Percentiles rank a stretch among this genome's conserved stretches.
Conservation (phyloP, 257 asterid species). For the Fraxinus quadrangulata region DNA sequence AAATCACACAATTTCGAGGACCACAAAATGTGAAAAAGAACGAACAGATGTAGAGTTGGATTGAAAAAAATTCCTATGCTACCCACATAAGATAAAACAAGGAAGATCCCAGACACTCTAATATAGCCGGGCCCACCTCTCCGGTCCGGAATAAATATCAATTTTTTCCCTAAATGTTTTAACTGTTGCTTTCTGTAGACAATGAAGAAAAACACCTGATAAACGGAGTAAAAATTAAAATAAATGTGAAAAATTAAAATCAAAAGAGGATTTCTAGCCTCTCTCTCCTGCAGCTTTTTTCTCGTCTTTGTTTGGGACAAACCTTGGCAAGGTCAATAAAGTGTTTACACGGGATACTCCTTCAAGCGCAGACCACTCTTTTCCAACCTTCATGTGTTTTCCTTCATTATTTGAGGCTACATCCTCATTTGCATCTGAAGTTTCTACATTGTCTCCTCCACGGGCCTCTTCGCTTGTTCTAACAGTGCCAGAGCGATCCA, state of each 20-base stretch:
- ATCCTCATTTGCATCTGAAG: not conserved
- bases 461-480: not conserved
- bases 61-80: conserved; percentile 7
- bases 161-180: not conserved
- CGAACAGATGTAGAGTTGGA: conserved; percentile 5
- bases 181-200: not conserved
- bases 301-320: conserved; percentile 9
- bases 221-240: not conserved
- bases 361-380: conserved; percentile 21
- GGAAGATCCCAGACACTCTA: conserved; percentile 15
- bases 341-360: conserved; percentile 26
- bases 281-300: conserved; percentile 6
- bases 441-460: not conserved
- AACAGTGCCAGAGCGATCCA: conserved; percentile 13
- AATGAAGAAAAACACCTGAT: not conserved
- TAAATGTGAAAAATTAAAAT: too few relatives aligned
- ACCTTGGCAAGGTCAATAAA: conserved; percentile 17
- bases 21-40: not conserved
- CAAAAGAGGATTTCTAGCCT: not conserved
- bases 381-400: not conserved
- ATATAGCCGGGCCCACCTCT: conserved; percentile 24
- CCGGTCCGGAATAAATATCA: not conserved
- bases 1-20: not conserved
- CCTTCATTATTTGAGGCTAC: conserved; percentile 1
- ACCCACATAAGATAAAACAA: conserved; percentile 9